A percentile compares a stretch with the other conserved stretches of the same genome.
Conservation (phyloP, 768 basidiomycete species). For the Clitopilus passeckerianus region DNA sequence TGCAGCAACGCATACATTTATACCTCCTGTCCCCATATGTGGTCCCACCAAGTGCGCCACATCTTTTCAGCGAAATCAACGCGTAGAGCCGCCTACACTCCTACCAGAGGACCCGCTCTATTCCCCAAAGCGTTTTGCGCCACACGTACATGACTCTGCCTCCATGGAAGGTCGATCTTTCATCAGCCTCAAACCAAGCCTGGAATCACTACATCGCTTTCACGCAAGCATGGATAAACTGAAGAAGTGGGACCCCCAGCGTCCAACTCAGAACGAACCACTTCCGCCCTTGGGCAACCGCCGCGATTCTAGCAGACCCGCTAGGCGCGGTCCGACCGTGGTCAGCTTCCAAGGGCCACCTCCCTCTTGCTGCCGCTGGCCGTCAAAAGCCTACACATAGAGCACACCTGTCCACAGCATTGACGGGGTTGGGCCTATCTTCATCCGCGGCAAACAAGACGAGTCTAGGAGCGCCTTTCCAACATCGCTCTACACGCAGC, state of each 20-base stretch:
- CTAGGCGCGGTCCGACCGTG: background rate
- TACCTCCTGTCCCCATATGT: background rate
- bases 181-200: constrained; percentile 12
- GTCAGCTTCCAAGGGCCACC: constrained; percentile 1
- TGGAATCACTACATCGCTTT: constrained; percentile 25
- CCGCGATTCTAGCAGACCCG: constrained; percentile 6
- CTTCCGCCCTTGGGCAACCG: background rate
- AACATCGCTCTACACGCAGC: constrained; percentile 6
- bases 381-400: constrained; percentile 11
- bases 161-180: background rate
- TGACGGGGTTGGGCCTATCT: background rate
- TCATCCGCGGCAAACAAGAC: background rate
- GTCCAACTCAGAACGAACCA: constrained; percentile 6
- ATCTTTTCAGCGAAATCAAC: background rate
- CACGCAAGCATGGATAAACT: constrained; percentile 27
- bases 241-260: constrained; percentile 21
- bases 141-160: constrained; percentile 2
- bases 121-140: background rate
- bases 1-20: background rate
- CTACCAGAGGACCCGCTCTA: too few relatives aligned
- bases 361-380: constrained; percentile 14
- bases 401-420: constrained; percentile 2
- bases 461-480: constrained; percentile 7
- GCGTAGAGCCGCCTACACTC: too few relatives aligned
- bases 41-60: background rate